Conservation (phyloP, 768 basidiomycete species). For the Lentinus brumalis region DNA sequence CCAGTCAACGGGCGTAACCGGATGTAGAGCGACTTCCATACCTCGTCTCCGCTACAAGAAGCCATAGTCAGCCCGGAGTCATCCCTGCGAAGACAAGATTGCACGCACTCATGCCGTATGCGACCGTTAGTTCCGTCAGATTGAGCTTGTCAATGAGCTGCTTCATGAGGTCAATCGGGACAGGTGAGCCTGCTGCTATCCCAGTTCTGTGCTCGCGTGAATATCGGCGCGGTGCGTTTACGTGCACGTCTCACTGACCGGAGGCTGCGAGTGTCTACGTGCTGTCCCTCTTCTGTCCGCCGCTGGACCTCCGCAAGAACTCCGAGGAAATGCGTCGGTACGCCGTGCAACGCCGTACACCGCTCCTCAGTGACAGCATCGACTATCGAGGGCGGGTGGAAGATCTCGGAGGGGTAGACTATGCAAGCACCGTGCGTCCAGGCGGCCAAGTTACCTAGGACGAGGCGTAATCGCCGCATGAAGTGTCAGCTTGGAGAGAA, state of each 20-base stretch:
- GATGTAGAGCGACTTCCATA: constrained; percentile 18
- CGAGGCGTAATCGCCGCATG: constrained; percentile 53
- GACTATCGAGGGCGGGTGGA: constrained; percentile 65
- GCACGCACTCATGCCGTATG: constrained; percentile 84
- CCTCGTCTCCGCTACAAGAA: constrained; percentile 68
- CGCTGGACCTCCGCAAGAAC: constrained; percentile 68
- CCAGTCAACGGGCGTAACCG: too few species aligned
- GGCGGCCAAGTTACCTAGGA: constrained; percentile 78
- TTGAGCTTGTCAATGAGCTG: constrained; percentile 68
- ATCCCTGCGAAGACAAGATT: not conserved
- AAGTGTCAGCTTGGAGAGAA: not conserved
- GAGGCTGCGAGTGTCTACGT: constrained; percentile 50
- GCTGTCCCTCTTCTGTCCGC: constrained; percentile 47
- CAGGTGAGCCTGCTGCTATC: constrained; percentile 77
- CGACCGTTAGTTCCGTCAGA: constrained; percentile 69
- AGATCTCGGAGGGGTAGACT: constrained; percentile 73
- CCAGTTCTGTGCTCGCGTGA: constrained; percentile 56
- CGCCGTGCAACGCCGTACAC: constrained; percentile 82
- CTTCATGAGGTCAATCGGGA: constrained; percentile 82
- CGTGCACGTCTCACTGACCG: constrained; percentile 44
- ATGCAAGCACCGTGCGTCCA: constrained; percentile 76
- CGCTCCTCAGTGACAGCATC: constrained; percentile 67
- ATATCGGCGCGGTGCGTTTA: not conserved
- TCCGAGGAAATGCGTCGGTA: constrained; percentile 84
- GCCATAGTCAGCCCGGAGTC: not conserved